phyloP scores from a whole-genome alignment of 2,329 filamentous ascomycete species.

The Monosporascus sp. region DNA sequence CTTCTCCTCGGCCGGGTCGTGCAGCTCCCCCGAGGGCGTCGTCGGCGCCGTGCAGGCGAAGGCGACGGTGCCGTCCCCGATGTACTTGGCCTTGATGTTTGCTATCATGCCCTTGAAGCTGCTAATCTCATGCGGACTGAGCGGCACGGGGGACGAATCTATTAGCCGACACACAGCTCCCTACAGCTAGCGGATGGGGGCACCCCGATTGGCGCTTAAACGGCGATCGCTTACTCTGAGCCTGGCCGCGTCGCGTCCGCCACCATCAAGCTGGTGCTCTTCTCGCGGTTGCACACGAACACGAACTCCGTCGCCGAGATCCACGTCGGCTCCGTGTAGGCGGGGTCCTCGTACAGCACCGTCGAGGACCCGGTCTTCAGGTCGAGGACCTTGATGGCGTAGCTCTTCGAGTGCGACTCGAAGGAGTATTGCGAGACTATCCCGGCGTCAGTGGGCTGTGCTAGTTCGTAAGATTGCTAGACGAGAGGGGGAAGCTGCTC shows the following conservation, averaged over 20 bases:
- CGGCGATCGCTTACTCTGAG: constrained; percentile 29
- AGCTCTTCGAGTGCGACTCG: constrained; percentile 61
- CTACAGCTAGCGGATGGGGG: constrained; percentile 9
- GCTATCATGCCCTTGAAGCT: constrained; percentile 48
- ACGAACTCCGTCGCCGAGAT: constrained; percentile 60
- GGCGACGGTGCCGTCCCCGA: constrained; percentile 45
- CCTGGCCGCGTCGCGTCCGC: constrained; percentile 30
- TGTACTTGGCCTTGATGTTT: constrained; percentile 53
- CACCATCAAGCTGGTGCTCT: constrained; percentile 41
- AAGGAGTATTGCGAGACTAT: constrained; percentile 74
- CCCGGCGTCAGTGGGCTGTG: constrained; percentile 1
- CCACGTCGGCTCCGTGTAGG: constrained; percentile 71
- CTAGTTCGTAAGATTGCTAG: too few relatives aligned
- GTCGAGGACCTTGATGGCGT: constrained; percentile 67
- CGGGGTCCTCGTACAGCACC: constrained; percentile 58
- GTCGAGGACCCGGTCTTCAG: constrained; percentile 60
- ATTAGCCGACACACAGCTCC: constrained; percentile 4
- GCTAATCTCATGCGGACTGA: constrained; percentile 40
- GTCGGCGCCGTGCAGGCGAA: constrained; percentile 60
- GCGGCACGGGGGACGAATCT: neutral
- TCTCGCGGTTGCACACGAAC: constrained; percentile 46
- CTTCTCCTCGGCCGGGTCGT: constrained; percentile 57
- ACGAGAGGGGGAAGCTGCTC: constrained; percentile 9
- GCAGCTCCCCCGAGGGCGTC: constrained; percentile 62
- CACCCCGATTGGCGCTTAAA: neutral